phyloP scores from a whole-genome alignment of 129 eudicot genomes.

The Tagetes patula region DNA sequence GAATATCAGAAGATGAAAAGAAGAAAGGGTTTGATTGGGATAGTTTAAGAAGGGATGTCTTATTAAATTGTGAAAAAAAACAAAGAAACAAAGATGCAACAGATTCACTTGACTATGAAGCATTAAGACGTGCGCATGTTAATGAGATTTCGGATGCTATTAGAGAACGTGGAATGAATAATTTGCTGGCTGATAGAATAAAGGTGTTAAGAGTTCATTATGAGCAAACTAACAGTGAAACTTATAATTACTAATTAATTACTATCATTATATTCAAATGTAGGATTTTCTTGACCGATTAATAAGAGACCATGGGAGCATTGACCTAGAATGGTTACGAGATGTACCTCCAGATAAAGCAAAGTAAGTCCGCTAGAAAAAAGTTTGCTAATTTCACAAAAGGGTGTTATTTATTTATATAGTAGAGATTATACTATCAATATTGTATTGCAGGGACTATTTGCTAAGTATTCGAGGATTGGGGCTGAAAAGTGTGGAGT shows the following conservation, averaged over 20 bases:
- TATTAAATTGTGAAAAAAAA: slow-evolving; percentile 37
- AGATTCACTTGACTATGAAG: slow-evolving; percentile 92
- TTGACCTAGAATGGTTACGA: slow-evolving; percentile 90
- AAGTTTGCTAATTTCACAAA: not conserved
- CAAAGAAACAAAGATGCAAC: slow-evolving; percentile 51
- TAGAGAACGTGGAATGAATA: slow-evolving; percentile 95
- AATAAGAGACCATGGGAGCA: slow-evolving; percentile 76
- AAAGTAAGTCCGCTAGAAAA: slow-evolving; percentile 52
- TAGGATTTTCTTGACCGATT: slow-evolving; percentile 85
- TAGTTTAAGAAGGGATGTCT: slow-evolving; percentile 60
- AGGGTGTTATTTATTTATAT: not conserved
- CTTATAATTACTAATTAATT: not conserved
- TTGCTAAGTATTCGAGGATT: slow-evolving; percentile 75
- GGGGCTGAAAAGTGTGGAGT: slow-evolving; percentile 97
- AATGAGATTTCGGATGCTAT: slow-evolving; percentile 69
- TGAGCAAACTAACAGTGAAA: not conserved
- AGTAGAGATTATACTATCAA: not conserved
- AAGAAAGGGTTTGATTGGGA: slow-evolving; percentile 75
- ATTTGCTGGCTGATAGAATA: slow-evolving; percentile 87
- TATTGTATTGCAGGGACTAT: slow-evolving; percentile 53
- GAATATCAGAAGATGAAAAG: slow-evolving; percentile 50
- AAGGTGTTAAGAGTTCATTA: slow-evolving; percentile 46
- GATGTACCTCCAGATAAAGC: slow-evolving; percentile 88
- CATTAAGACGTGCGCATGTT: slow-evolving; percentile 71
- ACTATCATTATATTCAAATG: slow-evolving; percentile 9